These are phyloP conservation scores for Solanum sparsipilum DNA, from an alignment of 257 asterid genomes.

Conservation along the genomic window DNA sequence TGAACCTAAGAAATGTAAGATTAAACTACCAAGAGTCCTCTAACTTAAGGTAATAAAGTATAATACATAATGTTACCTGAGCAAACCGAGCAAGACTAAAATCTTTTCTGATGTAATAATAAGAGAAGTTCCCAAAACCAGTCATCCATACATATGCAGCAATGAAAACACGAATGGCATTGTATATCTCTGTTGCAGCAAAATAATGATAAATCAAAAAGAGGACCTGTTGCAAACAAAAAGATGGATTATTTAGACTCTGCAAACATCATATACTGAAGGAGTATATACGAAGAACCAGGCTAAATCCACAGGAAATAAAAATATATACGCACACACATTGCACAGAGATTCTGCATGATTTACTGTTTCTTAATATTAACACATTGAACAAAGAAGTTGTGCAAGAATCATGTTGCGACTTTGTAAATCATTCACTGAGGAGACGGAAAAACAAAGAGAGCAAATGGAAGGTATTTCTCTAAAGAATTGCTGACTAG, in stretches of 20 bases:
- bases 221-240: constrained; percentile 47
- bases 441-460: not conserved
- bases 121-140: constrained; percentile 97
- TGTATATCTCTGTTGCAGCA: constrained; percentile 95
- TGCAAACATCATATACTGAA: not conserved
- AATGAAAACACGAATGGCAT: constrained; percentile 89
- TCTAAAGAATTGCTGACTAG: not conserved
- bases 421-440: not conserved
- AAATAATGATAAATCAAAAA: constrained; percentile 96
- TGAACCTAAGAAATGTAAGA: not conserved
- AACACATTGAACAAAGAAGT: not conserved
- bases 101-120: constrained; percentile 88
- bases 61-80: constrained; percentile 45
- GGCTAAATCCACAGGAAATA: not conserved
- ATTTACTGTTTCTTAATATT: not conserved
- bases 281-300: not conserved
- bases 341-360: not conserved
- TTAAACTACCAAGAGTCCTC: not conserved
- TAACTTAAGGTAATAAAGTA: not conserved
- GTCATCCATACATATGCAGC: constrained; percentile 99
- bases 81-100: constrained; percentile 90
- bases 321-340: not conserved
- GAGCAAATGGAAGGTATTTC: not conserved
- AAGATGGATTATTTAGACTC: not conserved
- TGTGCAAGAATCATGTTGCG: not conserved